Conservation (phyloP, 2,329 filamentous ascomycete genomes). For the Beauveria asiatica region DNA sequence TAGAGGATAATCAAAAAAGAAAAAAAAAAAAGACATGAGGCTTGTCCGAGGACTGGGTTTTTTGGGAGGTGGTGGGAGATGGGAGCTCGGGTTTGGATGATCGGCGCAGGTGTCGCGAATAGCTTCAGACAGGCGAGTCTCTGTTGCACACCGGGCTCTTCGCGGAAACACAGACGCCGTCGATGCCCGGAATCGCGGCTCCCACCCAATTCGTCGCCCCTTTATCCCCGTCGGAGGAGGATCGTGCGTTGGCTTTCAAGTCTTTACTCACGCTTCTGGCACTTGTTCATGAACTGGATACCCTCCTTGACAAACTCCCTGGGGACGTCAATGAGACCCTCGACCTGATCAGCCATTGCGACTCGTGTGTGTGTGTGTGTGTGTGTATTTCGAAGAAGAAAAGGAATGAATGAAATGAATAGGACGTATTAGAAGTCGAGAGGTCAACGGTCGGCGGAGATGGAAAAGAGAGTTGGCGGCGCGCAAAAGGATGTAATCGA, state of each 20-base stretch:
- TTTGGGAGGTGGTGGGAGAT: not conserved
- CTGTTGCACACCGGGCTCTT: too few species aligned
- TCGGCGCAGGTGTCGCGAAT: not conserved
- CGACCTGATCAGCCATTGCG: slow-evolving; percentile 28
- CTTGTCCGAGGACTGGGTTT: not conserved
- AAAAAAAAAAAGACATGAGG: not conserved
- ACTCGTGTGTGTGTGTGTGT: slow-evolving; percentile 8
- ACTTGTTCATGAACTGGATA: slow-evolving; percentile 51
- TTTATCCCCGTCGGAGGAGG: not conserved
- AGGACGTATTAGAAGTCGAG: not conserved
- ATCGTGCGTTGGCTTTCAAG: not conserved
- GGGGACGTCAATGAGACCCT: slow-evolving; percentile 62
- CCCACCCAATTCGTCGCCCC: not conserved
- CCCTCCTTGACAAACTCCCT: slow-evolving; percentile 41
- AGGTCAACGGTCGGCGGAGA: not conserved
- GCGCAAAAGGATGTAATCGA: slow-evolving; percentile 1
- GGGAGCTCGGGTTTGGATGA: not conserved
- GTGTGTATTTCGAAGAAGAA: not conserved
- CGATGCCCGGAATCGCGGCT: not conserved
- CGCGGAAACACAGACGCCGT: not conserved
- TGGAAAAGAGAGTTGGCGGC: not conserved
- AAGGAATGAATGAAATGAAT: not conserved
- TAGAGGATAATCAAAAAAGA: not conserved
- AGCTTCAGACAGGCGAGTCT: not conserved
- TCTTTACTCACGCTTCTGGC: slow-evolving; percentile 49